These are phyloP conservation scores for Daldinia eschscholtzii DNA, from an alignment of 2,329 filamentous ascomycete species.

Conservation along the genomic window DNA sequence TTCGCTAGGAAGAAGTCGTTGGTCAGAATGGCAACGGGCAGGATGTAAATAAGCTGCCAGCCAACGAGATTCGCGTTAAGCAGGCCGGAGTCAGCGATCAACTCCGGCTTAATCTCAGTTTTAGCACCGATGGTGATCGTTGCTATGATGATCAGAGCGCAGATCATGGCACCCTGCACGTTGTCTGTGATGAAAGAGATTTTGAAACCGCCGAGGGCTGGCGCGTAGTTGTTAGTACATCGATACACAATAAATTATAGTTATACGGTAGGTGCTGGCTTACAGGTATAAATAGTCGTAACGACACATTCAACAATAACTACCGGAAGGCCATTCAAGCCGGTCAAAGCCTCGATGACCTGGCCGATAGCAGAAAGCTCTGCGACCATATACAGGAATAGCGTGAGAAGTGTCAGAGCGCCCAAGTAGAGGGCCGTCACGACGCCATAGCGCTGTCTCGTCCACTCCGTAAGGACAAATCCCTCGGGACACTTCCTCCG, in stretches of 20 bases:
- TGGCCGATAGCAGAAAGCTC: slow-evolving; percentile 86
- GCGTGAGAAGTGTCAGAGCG: slow-evolving; percentile 80
- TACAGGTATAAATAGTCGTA: slow-evolving; percentile 87
- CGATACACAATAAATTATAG: slow-evolving; percentile 8
- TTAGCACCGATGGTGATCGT: slow-evolving; percentile 82
- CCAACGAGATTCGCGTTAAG: slow-evolving; percentile 78
- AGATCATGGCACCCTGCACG: slow-evolving; percentile 82
- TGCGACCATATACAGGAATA: slow-evolving; percentile 89
- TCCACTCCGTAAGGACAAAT: slow-evolving; percentile 89
- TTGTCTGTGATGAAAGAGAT: slow-evolving; percentile 89
- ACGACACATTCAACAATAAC: slow-evolving; percentile 83
- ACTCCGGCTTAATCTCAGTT: slow-evolving; percentile 76
- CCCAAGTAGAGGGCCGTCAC: slow-evolving; percentile 79
- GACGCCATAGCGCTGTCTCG: slow-evolving; percentile 80
- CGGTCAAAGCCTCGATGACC: slow-evolving; percentile 80
- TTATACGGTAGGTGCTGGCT: slow-evolving; percentile 39
- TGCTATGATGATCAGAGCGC: slow-evolving; percentile 79
- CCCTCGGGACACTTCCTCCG: slow-evolving; percentile 84
- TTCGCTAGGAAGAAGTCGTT: slow-evolving; percentile 90
- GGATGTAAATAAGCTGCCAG: slow-evolving; percentile 88
- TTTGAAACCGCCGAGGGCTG: slow-evolving; percentile 83
- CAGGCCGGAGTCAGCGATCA: slow-evolving; percentile 77
- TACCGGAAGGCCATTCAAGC: slow-evolving; percentile 78
- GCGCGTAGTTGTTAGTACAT: slow-evolving; percentile 23
- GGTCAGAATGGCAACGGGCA: slow-evolving; percentile 82